A percentile compares a stretch with the other conserved stretches of the same genome.
phyloP scores from a whole-genome alignment of 2,329 filamentous ascomycete genomes.

The Colletotrichum tofieldiae region DNA sequence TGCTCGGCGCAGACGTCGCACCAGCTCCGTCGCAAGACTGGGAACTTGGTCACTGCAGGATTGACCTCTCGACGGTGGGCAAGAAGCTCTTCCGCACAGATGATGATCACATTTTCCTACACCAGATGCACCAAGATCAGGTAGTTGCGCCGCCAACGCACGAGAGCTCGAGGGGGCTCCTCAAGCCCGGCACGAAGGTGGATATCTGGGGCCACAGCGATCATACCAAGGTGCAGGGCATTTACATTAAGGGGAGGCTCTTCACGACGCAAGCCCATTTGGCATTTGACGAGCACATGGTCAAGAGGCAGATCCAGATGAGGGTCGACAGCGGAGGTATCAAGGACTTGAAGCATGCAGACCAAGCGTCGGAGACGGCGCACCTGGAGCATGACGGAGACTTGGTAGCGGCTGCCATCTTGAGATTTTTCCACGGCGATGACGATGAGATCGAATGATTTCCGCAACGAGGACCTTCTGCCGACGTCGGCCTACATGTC shows the following conservation, averaged over 20 bases:
- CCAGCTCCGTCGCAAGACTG: constrained; percentile 76
- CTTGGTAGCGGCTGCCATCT: constrained; percentile 75
- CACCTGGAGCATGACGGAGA: constrained; percentile 79
- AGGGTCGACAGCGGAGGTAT: constrained; percentile 74
- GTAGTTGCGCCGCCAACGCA: constrained; percentile 73
- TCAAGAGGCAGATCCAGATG: constrained; percentile 73
- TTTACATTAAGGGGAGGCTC: constrained; percentile 76
- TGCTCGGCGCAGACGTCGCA: constrained; percentile 78
- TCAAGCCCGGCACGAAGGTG: constrained; percentile 59
- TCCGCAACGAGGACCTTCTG: background rate
- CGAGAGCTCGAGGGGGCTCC: constrained; percentile 60
- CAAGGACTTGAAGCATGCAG: constrained; percentile 73
- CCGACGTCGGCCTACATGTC: no score
- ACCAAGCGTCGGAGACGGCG: constrained; percentile 74
- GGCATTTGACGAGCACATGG: constrained; percentile 81
- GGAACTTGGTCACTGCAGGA: constrained; percentile 79
- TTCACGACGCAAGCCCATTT: constrained; percentile 87
- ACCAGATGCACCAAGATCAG: constrained; percentile 87
- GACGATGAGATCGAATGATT: constrained; percentile 57
- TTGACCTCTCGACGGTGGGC: constrained; percentile 76
- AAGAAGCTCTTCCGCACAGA: constrained; percentile 78
- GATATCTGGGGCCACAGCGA: constrained; percentile 75
- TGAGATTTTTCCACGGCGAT: constrained; percentile 70
- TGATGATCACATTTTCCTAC: constrained; percentile 66
- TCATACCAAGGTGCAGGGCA: constrained; percentile 79